Base-by-base conservation (phyloP, 2,329 filamentous ascomycete species). In the Bipolaris victoriae region DNA sequence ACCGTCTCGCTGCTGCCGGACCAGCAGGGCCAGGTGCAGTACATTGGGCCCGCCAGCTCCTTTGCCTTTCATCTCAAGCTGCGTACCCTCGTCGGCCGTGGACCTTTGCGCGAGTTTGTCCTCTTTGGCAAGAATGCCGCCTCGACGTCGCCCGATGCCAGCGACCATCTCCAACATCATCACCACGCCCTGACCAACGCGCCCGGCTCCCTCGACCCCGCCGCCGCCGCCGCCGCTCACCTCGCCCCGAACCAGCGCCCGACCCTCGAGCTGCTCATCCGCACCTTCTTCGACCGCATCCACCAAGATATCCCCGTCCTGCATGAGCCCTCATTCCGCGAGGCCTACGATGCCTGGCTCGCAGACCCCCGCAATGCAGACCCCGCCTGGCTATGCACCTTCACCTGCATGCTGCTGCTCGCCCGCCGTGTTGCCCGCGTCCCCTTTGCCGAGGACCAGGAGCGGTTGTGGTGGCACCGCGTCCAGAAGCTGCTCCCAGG, bases 21-120 rank as follows among this genome's bases (percentile, higher is more conserved):
- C 61, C 77, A 78, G 63, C 78, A 80, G 53, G 78, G 78, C 6
- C 78, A 79, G 64, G 75, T 73, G 36, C 78, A 80, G 63, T 80
- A 78, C 63, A 79, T 80, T 58, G 78, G 78, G 1, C 77, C 76
- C 1, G 71, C 73, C 39, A 79, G 77, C 67, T 78, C 76, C 37
- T 78, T 78, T 51, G 68, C 74, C 3, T 79, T 80, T 62, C 76
- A 79, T 55, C 62, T 79, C 36, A 77, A 77, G 61, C 68, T 80
- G 47, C 74, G 77, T 18, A 65, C 70, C 2, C 67, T 80, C 16
- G 72, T 79, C 15, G 76, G 76, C 15, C 63, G 64, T 24, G 68
- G 68, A 31, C 52, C 68, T 10, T 59, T 67, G 46, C 71, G 66
- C 59, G 73, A 77, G 36, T 78, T 79, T 49, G 71, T 75, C 13